These are phyloP conservation scores for Oryza longistaminata DNA, from an alignment of 176 grass and related monocot genomes.

Conservation along the genomic window DNA sequence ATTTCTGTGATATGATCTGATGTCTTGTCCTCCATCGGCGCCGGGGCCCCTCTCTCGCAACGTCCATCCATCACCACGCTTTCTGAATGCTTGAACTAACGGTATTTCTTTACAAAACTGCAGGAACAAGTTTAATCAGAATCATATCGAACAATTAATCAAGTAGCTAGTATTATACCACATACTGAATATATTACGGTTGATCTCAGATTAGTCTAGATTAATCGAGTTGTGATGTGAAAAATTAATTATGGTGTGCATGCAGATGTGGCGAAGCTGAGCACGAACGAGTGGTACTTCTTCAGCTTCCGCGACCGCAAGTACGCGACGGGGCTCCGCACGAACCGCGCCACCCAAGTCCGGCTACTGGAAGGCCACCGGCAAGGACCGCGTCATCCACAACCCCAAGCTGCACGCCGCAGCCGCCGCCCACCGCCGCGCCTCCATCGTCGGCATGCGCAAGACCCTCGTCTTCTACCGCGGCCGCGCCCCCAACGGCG, in stretches of 20 bases:
- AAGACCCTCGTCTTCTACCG: constrained; percentile 91
- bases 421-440: neutral
- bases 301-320: constrained; percentile 91
- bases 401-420: neutral
- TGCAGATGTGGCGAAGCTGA: constrained; percentile 70
- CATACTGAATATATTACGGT: no score
- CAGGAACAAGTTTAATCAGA: neutral
- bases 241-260: neutral
- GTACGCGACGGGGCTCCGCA: constrained; percentile 74
- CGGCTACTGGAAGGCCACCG: constrained; percentile 90
- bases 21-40: neutral
- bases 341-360: constrained; percentile 79
- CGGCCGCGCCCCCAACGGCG: constrained; percentile 78
- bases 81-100: constrained; percentile 24
- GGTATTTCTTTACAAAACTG: neutral
- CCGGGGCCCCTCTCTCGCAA: neutral
- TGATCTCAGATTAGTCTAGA: no score
- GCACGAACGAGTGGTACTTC: constrained; percentile 86
- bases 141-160: neutral
- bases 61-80: constrained; percentile 1
- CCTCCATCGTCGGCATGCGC: constrained; percentile 67
- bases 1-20: neutral
- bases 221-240: neutral
- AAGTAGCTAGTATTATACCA: no score
- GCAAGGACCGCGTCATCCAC: constrained; percentile 66